These are phyloP conservation scores for Boehmeria nivea DNA, from an alignment of 306 rosid species.

Conservation along the genomic window DNA sequence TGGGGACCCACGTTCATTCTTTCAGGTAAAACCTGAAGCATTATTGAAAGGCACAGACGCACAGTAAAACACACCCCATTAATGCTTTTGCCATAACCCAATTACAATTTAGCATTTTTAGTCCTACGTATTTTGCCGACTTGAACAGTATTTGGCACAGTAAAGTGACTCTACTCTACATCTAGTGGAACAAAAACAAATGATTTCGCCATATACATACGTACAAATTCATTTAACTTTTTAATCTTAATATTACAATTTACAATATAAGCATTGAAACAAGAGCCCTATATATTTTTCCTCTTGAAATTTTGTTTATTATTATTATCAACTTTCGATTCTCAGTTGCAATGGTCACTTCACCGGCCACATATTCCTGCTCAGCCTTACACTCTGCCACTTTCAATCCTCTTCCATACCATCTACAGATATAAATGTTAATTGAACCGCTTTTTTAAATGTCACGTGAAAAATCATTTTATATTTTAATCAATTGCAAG, in stretches of 20 bases:
- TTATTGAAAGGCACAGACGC: neutral
- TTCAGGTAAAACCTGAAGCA: neutral
- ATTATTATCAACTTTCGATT: neutral
- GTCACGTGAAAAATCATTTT: too few relatives aligned
- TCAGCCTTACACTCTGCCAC: constrained; percentile 1
- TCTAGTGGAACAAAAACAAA: neutral
- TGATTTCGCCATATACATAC: neutral
- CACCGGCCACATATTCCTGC: too few relatives aligned
- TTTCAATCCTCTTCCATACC: neutral
- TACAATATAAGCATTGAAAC: neutral
- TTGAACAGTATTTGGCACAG: constrained; percentile 15
- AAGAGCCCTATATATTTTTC: neutral
- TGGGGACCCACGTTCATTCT: constrained; percentile 3
- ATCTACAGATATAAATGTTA: neutral
- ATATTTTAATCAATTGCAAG: too few relatives aligned
- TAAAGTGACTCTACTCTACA: constrained; percentile 4
- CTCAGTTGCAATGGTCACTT: constrained; percentile 5
- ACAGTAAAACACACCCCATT: neutral
- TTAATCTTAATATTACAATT: too few relatives aligned
- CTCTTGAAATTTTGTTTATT: neutral
- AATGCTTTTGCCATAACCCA: neutral
- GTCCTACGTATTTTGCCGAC: neutral
- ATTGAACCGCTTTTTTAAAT: too few relatives aligned
- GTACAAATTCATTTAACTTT: neutral
- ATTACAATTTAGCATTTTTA: neutral